Base-by-base conservation (phyloP, 495 filamentous ascomycete genomes). In the Letharia lupina region DNA sequence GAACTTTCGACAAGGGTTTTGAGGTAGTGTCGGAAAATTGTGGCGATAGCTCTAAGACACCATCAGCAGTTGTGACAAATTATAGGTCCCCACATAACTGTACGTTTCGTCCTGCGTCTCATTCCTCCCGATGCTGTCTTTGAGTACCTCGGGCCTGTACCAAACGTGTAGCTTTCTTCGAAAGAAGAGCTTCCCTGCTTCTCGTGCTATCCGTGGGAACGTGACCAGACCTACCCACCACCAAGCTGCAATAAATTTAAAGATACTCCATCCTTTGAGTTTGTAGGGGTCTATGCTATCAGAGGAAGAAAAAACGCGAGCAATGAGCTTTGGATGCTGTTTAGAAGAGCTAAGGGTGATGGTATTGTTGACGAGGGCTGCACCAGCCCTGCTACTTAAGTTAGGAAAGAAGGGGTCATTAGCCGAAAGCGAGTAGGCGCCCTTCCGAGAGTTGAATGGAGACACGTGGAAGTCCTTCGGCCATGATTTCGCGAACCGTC, bases 391-490 rank as follows among this genome's bases (percentile, higher is more conserved):
- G 13, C 18, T 37, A 6, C 54, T 52, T 66, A 77, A 72, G 39
- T 28, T 31, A 15, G 73, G 71, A 40, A 67, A 71, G 18, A 87
- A 76, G 13, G 86, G 85, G 72, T 90, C 84, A 58, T 71, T 65
- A 4, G 85, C 82, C 37, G 72, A 67, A 23, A 89, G 68, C 3
- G 79, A 80, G 75, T 88, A 89, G 1, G 76, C 75, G 0, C 86
- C 86, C 48, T 84, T 81, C n/a, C 83, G 77, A 35, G 83, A 82
- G 37, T 89, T 90, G 77, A 91, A 91, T 4, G 86, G 84, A 13
- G 86, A 89, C n/a, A 88, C 87, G 67, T 89, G 87, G 70, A 90
- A 88, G 65, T 88, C 87, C 71, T 91, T 91, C 10, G 71, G 71
- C 86, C 84, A 90, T 31, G 73, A 74, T 42, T 77, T 74, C 44